These are phyloP conservation scores for Iris macrosiphon DNA, from an alignment of 106 monocot species.

Conservation along the genomic window DNA sequence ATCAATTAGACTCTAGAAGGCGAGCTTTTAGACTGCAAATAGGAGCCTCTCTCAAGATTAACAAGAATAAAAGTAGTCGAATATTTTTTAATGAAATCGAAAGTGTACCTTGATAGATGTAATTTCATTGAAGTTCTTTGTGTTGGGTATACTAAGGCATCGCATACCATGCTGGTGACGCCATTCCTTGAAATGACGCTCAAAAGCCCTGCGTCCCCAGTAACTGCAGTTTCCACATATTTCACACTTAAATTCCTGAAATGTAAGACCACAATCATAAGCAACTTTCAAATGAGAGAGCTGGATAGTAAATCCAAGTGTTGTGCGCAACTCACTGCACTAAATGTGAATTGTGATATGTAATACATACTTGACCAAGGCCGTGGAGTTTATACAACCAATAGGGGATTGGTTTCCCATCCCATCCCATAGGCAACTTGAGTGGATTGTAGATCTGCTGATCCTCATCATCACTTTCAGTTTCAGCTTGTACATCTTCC, in stretches of 20 bases:
- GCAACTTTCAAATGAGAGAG: too few species aligned
- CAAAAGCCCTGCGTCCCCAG: constrained; percentile 95
- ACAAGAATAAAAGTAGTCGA: too few species aligned
- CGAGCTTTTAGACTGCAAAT: too few species aligned
- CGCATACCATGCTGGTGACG: constrained; percentile 99
- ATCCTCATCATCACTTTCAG: constrained; percentile 97
- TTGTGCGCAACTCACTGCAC: too few species aligned
- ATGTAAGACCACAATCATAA: too few species aligned
- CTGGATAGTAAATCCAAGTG: too few species aligned
- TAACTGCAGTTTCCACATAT: constrained; percentile 98
- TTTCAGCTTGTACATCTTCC: constrained; percentile 85
- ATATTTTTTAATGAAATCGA: too few species aligned
- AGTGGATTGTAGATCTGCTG: constrained; percentile 97
- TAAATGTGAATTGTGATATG: too few species aligned
- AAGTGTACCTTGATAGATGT: constrained; percentile 77
- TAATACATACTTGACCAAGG: constrained; percentile 72
- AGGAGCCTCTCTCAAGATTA: too few species aligned
- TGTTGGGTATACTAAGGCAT: constrained; percentile 91
- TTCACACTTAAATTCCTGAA: constrained; percentile 98
- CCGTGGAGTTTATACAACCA: constrained; percentile 99
- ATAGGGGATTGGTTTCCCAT: constrained; percentile 98
- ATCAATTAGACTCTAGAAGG: too few species aligned
- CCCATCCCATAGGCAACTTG: constrained; percentile 98
- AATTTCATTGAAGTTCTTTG: constrained; percentile 97
- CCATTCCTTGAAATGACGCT: constrained; percentile 99